These are phyloP conservation scores for Penicillium riverlandense DNA, from an alignment of 495 filamentous ascomycete genomes.

Conservation along the genomic window DNA sequence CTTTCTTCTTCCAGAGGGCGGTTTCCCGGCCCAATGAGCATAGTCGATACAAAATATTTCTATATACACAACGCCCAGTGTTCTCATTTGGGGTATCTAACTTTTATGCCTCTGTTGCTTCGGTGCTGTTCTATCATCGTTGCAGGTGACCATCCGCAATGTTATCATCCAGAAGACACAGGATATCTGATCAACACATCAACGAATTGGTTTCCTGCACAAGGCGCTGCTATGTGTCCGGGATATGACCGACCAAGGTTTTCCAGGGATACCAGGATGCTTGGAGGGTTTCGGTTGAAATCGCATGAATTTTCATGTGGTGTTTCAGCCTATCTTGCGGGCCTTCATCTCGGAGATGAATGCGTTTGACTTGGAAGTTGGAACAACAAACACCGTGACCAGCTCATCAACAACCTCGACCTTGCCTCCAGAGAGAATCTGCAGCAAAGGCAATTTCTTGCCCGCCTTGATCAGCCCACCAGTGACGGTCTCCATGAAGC, in stretches of 20 bases:
- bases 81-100: slow-evolving; percentile 5
- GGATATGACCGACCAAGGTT: too few species aligned
- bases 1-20: not conserved
- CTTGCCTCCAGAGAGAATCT: slow-evolving; percentile 68
- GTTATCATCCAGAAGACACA: too few species aligned
- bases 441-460: slow-evolving; percentile 70
- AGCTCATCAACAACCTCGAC: slow-evolving; percentile 84
- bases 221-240: too few species aligned
- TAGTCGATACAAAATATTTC: slow-evolving; percentile 3
- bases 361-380: slow-evolving; percentile 52
- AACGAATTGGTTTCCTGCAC: too few species aligned
- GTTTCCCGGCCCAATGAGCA: not conserved
- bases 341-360: slow-evolving; percentile 83
- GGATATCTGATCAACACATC: too few species aligned
- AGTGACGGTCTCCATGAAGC: slow-evolving; percentile 73
- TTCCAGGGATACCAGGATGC: too few species aligned
- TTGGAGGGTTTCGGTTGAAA: too few species aligned
- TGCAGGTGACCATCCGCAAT: too few species aligned
- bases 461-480: slow-evolving; percentile 86
- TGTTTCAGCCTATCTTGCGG: slow-evolving; percentile 37
- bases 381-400: slow-evolving; percentile 73
- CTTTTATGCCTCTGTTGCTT: too few species aligned
- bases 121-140: too few species aligned
- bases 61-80: slow-evolving; percentile 4
- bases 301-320: too few species aligned